Base-by-base conservation (phyloP, 2,329 filamentous ascomycete genomes). In the Drechslerella stenobrocha region DNA sequence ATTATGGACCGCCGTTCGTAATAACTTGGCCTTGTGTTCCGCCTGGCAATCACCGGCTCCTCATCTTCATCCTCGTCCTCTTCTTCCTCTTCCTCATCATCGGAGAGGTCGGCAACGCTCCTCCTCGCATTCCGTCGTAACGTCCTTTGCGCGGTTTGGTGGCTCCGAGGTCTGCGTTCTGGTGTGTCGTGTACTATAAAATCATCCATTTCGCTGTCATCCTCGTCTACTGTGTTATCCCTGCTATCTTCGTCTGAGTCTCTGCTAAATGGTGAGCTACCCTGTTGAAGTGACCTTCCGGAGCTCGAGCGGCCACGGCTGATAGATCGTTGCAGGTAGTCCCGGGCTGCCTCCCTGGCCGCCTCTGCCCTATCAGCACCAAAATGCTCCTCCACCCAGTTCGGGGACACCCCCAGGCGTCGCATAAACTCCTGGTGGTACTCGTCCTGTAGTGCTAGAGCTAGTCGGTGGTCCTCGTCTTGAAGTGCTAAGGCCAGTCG, bases 131-230 rank as follows among this genome's bases (percentile, higher is more conserved):
- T 55, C 5, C 57, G 52, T 30, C 65, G 50, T 7, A 63, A 44
- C 28, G 66, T 72, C 48, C 64, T 52, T 22, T 18, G 28, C 32
- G 28, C 23, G 15, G 51, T 50, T 40, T 59, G 52, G 28, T 51
- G 63, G 20, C 59, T 55, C 40, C 56, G 50, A 15, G 34, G 44
- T 24, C 70, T 57, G n/a, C 57, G 69, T 40, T 72, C 70, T 22
- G 71, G 72, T 13, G 71, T 73, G 47, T 72, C 71, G 24, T 72
- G 71, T 35, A 70, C 72, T 37, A 73, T 70, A 69, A 73, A 73
- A 45, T 71, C 71, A 51, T 57, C 52, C 70, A 56, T 44, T 52
- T 72, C 63, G 30, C 63, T 67, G 13, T 67, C 63, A 5, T 67
- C 20, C 63, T 67, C 63, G 15, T 67, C 63, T 15, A 67, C 11